Conservation (phyloP, 2,329 filamentous ascomycete genomes). For the Cercospora sesami region DNA sequence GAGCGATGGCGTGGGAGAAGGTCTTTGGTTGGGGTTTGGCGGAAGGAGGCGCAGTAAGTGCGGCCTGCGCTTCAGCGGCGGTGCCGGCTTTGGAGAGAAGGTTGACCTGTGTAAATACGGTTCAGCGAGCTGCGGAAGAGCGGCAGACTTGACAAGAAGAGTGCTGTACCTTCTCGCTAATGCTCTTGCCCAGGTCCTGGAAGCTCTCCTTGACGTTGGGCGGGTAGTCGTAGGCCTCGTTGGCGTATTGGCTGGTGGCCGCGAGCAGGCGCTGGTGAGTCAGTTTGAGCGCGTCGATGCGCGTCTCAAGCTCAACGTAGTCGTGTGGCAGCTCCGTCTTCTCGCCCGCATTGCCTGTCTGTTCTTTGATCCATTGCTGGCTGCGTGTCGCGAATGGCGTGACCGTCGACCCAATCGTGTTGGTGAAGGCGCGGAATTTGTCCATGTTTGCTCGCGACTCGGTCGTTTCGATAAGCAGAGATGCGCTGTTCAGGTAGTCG, state of each 20-base stretch:
- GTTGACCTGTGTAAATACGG: conserved; percentile 40
- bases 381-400: conserved; percentile 91
- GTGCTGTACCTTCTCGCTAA: conserved; percentile 80
- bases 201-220: conserved; percentile 98
- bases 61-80: conserved; percentile 89
- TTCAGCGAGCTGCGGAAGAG: background rate
- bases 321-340: conserved; percentile 98
- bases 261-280: conserved; percentile 96
- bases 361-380: conserved; percentile 97
- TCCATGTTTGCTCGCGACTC: conserved; percentile 55
- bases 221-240: conserved; percentile 88
- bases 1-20: conserved; percentile 93
- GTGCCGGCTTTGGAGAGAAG: conserved; percentile 84
- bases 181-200: conserved; percentile 90
- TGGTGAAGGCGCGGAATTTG: conserved; percentile 64
- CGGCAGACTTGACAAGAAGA: background rate
- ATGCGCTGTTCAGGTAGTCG: no score
- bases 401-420: conserved; percentile 71
- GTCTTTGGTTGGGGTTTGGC: conserved; percentile 98
- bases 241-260: conserved; percentile 92
- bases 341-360: conserved; percentile 90
- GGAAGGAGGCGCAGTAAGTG: conserved; percentile 81
- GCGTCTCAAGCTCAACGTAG: conserved; percentile 98
- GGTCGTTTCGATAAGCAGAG: background rate
- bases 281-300: conserved; percentile 93